A percentile compares a stretch with the other conserved stretches of the same genome.
Conservation (phyloP, 306 rosid genomes). For the Delonix regia region DNA sequence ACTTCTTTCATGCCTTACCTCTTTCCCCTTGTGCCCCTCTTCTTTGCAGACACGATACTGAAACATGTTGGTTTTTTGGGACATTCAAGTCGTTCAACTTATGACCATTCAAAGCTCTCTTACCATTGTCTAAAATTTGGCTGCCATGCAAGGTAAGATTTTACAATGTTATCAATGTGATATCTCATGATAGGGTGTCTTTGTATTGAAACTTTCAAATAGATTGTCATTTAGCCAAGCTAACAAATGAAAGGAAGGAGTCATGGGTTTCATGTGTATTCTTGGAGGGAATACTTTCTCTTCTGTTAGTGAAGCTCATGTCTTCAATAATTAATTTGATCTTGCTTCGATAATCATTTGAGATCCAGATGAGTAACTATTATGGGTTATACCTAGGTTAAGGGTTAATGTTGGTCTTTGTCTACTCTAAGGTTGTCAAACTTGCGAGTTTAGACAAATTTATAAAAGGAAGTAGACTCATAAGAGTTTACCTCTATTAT, state of each 20-base stretch:
- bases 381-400: not conserved
- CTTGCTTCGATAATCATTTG: conserved; percentile 26
- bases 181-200: conserved; percentile 11
- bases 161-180: not conserved
- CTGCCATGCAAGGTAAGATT: conserved; percentile 62
- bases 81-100: conserved; percentile 30
- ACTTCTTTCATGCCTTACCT: conserved; percentile 5
- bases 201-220: conserved; percentile 20
- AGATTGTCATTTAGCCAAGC: conserved; percentile 8
- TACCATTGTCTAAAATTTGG: conserved; percentile 75
- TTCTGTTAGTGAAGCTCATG: conserved; percentile 20
- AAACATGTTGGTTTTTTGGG: conserved; percentile 54
- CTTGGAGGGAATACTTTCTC: conserved; percentile 25
- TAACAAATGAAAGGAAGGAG: conserved; percentile 15
- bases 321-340: conserved; percentile 18
- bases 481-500: too few relatives aligned
- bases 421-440: too few relatives aligned
- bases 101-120: conserved; percentile 57
- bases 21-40: not conserved
- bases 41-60: conserved; percentile 60
- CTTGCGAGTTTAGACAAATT: too few relatives aligned
- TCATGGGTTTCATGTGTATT: conserved; percentile 27
- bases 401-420: conserved; percentile 15
- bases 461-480: too few relatives aligned
- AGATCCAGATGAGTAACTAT: conserved; percentile 16